Percentiles rank a stretch among this genome's conserved stretches.
These are phyloP conservation scores for Podospora comata DNA, from an alignment of 495 filamentous ascomycete species.

Conservation along the genomic window DNA sequence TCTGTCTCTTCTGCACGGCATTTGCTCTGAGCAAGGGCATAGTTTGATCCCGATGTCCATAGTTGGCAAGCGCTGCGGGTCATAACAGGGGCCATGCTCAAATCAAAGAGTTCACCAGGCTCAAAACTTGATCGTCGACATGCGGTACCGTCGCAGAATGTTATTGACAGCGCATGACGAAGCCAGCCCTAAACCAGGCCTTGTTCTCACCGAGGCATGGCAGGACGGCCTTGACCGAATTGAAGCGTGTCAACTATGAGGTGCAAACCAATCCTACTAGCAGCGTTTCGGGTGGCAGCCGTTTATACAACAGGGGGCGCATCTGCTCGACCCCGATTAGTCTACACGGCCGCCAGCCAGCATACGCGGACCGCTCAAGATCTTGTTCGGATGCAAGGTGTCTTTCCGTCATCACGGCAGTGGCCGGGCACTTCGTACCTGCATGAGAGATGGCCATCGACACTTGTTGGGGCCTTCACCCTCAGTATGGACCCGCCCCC, in stretches of 20 bases:
- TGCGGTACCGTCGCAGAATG: background rate
- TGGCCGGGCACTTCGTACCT: background rate
- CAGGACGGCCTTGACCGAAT: background rate
- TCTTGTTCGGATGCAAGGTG: background rate
- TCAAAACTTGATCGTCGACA: background rate
- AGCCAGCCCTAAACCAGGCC: background rate
- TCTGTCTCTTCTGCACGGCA: conserved; percentile 6
- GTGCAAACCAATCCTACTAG: background rate
- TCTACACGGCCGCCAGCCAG: conserved; percentile 8
- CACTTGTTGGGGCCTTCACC: background rate
- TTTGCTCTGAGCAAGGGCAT: background rate
- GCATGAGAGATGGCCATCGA: background rate
- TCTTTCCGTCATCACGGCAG: conserved; percentile 4
- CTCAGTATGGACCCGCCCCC: background rate
- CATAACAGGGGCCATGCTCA: background rate
- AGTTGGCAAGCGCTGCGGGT: background rate
- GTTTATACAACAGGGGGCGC: background rate
- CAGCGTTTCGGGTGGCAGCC: conserved; percentile 1
- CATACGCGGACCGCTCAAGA: conserved; percentile 14
- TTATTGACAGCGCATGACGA: background rate
- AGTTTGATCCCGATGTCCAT: background rate
- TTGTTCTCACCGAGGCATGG: background rate
- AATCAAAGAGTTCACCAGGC: background rate
- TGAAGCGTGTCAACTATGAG: background rate
- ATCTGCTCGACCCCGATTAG: conserved; percentile 10